Evolutionary conservation across 208 protist species (phyloP).

Genomic region (Leishmania tropica): DNA sequence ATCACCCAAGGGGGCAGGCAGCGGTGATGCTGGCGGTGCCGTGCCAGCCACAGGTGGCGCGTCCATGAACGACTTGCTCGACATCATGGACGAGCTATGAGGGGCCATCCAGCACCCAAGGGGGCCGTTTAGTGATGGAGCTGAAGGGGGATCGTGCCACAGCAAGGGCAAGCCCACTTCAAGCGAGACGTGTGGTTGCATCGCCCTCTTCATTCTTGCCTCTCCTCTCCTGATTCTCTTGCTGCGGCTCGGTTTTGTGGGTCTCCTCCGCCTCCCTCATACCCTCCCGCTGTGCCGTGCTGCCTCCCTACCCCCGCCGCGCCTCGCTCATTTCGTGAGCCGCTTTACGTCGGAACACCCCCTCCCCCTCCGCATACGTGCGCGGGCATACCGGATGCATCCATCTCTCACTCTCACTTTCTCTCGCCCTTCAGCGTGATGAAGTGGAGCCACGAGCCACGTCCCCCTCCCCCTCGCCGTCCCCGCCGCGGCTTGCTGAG

Average conservation of each 20-base stretch:
- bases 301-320: background rate
- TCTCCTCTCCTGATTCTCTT: background rate
- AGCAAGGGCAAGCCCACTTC: background rate
- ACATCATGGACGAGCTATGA: slow-evolving; percentile 89
- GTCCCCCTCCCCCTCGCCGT: background rate
- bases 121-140: background rate
- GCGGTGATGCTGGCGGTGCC: background rate
- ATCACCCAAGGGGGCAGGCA: background rate
- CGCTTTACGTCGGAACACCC: background rate
- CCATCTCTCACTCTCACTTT: background rate
- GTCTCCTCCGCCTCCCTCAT: background rate
- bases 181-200: background rate
- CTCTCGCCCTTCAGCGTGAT: background rate
- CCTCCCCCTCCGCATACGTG: background rate
- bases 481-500: background rate
- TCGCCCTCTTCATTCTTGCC: background rate
- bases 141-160: background rate
- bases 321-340: background rate
- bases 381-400: background rate
- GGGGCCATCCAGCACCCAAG: background rate
- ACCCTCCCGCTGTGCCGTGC: background rate
- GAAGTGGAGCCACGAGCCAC: background rate
- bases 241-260: background rate
- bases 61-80: slow-evolving; percentile 50
- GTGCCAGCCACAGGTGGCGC: background rate